Conservation (phyloP, 768 basidiomycete genomes). For the Hemileccinum impolitum region DNA sequence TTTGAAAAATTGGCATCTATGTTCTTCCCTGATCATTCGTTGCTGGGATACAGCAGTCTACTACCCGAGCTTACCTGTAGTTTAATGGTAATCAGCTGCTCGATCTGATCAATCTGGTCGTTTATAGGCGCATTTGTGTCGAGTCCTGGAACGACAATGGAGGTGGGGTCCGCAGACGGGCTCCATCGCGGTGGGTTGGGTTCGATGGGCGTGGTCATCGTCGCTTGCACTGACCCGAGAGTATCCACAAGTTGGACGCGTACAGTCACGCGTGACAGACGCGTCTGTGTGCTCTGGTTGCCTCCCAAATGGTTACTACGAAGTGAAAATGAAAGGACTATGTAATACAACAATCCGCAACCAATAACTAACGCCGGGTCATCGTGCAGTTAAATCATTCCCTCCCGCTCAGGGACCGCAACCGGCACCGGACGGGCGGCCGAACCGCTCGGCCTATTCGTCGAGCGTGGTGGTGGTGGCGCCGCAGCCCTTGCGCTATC, state of each 20-base stretch:
- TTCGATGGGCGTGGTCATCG: conserved; percentile 41
- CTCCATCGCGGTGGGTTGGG: conserved; percentile 68
- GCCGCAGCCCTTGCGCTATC: conserved; percentile 38
- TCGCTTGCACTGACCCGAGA: conserved; percentile 1
- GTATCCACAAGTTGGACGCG: conserved; percentile 5
- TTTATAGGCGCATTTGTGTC: conserved; percentile 64
- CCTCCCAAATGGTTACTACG: neutral
- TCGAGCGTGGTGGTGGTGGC: conserved; percentile 64
- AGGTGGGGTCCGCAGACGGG: conserved; percentile 58
- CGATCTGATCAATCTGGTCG: conserved; percentile 92
- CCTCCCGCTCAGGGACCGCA: conserved; percentile 53
- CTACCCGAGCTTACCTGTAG: conserved; percentile 59
- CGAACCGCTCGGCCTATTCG: conserved; percentile 58
- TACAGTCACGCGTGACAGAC: conserved; percentile 25
- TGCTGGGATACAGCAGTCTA: neutral
- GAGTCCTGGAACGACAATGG: conserved; percentile 68
- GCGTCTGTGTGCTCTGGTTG: neutral
- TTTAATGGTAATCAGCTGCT: conserved; percentile 90
- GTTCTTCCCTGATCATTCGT: conserved; percentile 46
- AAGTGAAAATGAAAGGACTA: neutral
- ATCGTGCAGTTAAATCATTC: conserved; percentile 52
- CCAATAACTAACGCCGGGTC: too few relatives aligned
- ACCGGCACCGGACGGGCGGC: conserved; percentile 46
- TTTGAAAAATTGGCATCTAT: conserved; percentile 92
- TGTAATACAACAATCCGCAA: neutral